phyloP scores from a whole-genome alignment of 1,139 yeast species.

The Taphrina sp. region DNA sequence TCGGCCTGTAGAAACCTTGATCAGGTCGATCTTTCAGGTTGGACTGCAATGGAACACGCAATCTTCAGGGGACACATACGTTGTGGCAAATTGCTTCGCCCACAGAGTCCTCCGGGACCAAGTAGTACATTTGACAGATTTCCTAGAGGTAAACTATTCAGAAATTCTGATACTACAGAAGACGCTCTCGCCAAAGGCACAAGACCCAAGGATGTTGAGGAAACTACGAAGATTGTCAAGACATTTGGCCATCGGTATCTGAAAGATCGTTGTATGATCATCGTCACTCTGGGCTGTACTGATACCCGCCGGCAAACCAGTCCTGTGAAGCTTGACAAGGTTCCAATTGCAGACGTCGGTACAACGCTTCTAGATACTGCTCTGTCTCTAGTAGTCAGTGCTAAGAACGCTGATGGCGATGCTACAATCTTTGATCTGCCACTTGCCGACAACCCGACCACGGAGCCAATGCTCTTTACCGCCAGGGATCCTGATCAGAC shows the following conservation, averaged over 20 bases:
- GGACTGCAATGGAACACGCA: constrained; percentile 98
- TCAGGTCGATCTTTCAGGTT: constrained; percentile 77
- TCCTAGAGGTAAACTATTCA: neutral
- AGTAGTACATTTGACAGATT: constrained; percentile 19
- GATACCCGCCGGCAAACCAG: constrained; percentile 62
- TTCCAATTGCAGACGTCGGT: constrained; percentile 71
- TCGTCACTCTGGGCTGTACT: constrained; percentile 83
- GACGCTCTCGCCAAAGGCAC: constrained; percentile 11
- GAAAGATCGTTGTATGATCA: constrained; percentile 60
- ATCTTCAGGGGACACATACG: constrained; percentile 81
- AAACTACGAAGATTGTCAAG: constrained; percentile 49
- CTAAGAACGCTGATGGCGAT: constrained; percentile 56
- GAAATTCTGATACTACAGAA: constrained; percentile 15
- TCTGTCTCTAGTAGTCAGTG: constrained; percentile 67
- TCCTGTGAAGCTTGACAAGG: constrained; percentile 70
- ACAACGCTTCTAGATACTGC: constrained; percentile 87
- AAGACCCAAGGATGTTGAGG: neutral
- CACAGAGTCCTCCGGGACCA: constrained; percentile 44
- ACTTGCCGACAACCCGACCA: constrained; percentile 69
- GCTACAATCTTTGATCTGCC: constrained; percentile 77
- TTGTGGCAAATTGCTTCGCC: constrained; percentile 58
- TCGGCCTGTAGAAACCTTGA: constrained; percentile 55
- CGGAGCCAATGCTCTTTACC: constrained; percentile 80
- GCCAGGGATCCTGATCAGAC: constrained; percentile 54
- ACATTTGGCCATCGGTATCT: constrained; percentile 85